phyloP scores from a whole-genome alignment of 164 flowering plant genomes.

The Vitis rotundifolia region DNA sequence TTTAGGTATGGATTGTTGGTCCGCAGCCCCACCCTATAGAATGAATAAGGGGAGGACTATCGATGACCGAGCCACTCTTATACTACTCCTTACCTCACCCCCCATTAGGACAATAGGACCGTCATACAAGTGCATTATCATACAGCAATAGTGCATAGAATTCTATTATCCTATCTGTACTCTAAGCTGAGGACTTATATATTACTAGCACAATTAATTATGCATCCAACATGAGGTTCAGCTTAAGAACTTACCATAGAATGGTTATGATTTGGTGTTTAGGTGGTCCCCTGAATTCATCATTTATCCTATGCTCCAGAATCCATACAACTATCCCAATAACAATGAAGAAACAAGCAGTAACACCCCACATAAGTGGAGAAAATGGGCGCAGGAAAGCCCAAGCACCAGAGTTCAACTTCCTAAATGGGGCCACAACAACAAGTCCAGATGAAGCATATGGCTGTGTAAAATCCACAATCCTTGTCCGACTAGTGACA shows the following conservation, averaged over 20 bases:
- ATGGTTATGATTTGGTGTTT: conserved; percentile 51
- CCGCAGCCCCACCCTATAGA: too few species aligned
- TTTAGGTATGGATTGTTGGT: too few species aligned
- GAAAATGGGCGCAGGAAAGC: conserved; percentile 63
- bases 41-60: too few species aligned
- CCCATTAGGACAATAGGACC: too few species aligned
- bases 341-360: conserved; percentile 42
- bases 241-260: conserved; percentile 48
- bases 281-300: conserved; percentile 74
- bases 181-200: too few species aligned
- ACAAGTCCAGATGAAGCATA: conserved; percentile 68
- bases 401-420: conserved; percentile 54
- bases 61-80: too few species aligned
- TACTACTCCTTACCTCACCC: too few species aligned
- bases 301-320: conserved; percentile 67
- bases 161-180: too few species aligned
- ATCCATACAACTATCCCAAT: conserved; percentile 67
- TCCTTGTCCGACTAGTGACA: conserved; percentile 55
- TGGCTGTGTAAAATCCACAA: conserved; percentile 75
- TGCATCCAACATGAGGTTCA: neutral
- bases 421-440: conserved; percentile 59
- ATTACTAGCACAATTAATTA: too few species aligned
- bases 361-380: conserved; percentile 54
- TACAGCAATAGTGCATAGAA: too few species aligned
- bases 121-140: too few species aligned